Conservation (phyloP, 441 rosid species). For the Adansonia grandidieri region DNA sequence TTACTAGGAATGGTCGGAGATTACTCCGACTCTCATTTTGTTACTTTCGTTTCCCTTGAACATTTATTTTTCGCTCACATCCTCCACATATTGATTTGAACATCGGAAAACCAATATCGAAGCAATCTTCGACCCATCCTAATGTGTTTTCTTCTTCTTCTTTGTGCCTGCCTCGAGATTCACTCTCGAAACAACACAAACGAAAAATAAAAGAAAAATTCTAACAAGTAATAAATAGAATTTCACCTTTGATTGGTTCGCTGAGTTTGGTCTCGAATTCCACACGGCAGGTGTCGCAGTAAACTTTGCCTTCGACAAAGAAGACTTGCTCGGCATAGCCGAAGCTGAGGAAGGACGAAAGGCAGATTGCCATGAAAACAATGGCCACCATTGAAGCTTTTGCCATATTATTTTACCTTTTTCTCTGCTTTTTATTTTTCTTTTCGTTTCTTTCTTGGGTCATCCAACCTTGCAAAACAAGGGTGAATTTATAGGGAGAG, state of each 20-base stretch:
- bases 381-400: constrained; percentile 26
- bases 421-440: neutral
- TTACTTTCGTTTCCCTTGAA: no score
- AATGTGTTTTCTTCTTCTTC: no score
- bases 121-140: no score
- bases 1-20: no score
- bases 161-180: no score
- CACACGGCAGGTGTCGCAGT: constrained; percentile 58
- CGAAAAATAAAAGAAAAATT: no score
- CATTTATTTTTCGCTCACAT: no score
- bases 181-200: no score
- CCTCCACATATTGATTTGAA: no score
- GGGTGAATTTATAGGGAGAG: neutral
- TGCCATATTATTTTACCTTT: constrained; percentile 29
- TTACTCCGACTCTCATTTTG: no score
- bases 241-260: constrained; percentile 32
- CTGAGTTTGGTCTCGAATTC: constrained; percentile 47
- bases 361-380: constrained; percentile 36
- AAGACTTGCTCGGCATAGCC: constrained; percentile 20
- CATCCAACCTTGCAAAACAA: no score
- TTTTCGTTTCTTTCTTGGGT: neutral
- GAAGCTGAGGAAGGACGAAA: constrained; percentile 39
- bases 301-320: constrained; percentile 49
- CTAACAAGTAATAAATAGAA: neutral
- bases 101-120: no score